Percentiles rank a stretch among this genome's conserved stretches.
Evolutionary conservation across 108 stramenopile genomes (phyloP).

Genomic region (Pseudonitzschia delicatissima): DNA sequence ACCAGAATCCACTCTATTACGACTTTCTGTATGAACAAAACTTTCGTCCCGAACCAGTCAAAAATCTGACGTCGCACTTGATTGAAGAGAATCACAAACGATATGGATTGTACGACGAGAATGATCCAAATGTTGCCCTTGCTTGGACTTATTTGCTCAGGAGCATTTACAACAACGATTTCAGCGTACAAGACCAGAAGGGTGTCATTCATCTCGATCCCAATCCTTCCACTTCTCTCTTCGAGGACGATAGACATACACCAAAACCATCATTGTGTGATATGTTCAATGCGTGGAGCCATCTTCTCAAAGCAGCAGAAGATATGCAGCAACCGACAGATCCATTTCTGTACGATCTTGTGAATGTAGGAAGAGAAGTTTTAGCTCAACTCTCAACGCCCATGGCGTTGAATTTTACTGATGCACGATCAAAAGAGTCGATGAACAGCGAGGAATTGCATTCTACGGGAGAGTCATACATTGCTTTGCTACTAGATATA

Average conservation of each 20-base stretch:
- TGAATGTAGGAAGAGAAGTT: conserved; percentile 46
- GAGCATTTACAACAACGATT: conserved; percentile 26
- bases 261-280: conserved; percentile 26
- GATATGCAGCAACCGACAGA: conserved; percentile 5
- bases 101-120: conserved; percentile 20
- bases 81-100: conserved; percentile 20
- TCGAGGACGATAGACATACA: conserved; percentile 36
- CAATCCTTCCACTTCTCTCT: conserved; percentile 2
- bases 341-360: conserved; percentile 39
- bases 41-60: conserved; percentile 29
- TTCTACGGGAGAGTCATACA: conserved; percentile 21
- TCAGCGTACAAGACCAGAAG: conserved; percentile 30
- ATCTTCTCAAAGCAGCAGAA: conserved; percentile 11
- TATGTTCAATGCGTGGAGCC: conserved; percentile 30
- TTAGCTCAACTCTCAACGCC: conserved; percentile 35
- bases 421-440: conserved; percentile 14
- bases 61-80: conserved; percentile 15
- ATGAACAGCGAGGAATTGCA: conserved; percentile 15
- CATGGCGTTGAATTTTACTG: conserved; percentile 33
- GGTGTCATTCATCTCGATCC: conserved; percentile 31
- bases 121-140: conserved; percentile 1
- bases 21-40: conserved; percentile 39
- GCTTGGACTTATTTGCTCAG: conserved; percentile 25
- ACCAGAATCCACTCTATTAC: conserved; percentile 53
- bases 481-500: conserved; percentile 23